phyloP scores from a whole-genome alignment of 331 rosid species.

The Rosa hybrid region DNA sequence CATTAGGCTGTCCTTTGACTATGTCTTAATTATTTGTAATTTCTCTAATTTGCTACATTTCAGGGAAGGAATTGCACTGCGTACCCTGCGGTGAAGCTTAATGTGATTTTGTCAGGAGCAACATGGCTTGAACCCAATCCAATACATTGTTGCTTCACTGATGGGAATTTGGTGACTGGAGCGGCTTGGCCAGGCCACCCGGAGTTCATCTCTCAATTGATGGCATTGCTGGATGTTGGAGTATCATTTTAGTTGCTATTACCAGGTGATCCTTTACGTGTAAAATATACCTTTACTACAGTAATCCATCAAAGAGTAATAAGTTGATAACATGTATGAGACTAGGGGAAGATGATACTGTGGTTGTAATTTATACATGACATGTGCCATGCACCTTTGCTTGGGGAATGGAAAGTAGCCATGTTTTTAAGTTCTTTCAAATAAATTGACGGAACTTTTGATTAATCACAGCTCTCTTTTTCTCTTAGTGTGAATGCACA shows the following conservation, averaged over 20 bases:
- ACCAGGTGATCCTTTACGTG: background rate
- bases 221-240: constrained; percentile 56
- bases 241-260: constrained; percentile 52
- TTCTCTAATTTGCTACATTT: constrained; percentile 9
- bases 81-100: constrained; percentile 79
- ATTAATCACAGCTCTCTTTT: background rate
- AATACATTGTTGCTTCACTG: constrained; percentile 76
- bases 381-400: background rate
- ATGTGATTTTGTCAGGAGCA: constrained; percentile 70
- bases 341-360: too few relatives aligned
- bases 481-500: background rate
- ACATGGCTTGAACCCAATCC: constrained; percentile 90
- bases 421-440: background rate
- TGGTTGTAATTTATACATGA: background rate
- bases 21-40: constrained; percentile 5
- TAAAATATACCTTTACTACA: background rate
- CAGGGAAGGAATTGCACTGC: constrained; percentile 95
- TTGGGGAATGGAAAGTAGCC: background rate
- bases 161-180: constrained; percentile 83
- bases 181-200: constrained; percentile 95
- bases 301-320: background rate
- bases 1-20: background rate
- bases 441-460: background rate
- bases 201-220: constrained; percentile 75
- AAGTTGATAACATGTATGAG: background rate